These are phyloP conservation scores for Aspergillus puulaauensis DNA, from an alignment of 2,329 filamentous ascomycete species.

Conservation along the genomic window DNA sequence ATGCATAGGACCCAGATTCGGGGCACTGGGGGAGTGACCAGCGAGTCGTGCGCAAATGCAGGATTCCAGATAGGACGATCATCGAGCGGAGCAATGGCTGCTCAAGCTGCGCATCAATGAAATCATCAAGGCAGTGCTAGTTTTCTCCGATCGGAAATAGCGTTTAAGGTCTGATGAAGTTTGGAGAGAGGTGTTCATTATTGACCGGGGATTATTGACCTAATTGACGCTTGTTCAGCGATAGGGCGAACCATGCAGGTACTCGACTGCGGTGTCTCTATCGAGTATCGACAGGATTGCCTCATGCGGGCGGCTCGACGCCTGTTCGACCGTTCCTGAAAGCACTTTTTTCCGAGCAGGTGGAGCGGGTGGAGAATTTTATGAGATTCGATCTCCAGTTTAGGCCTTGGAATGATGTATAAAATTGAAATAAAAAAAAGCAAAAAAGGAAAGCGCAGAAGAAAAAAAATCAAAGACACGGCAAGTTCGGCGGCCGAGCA, in stretches of 20 bases:
- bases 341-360: slow-evolving; percentile 33
- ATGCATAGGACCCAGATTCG: neutral
- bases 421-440: slow-evolving; percentile 8
- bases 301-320: neutral
- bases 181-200: neutral
- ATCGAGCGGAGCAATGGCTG: neutral
- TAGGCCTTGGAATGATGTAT: slow-evolving; percentile 20
- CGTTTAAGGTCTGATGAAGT: neutral
- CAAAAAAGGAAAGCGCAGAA: slow-evolving; percentile 10
- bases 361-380: slow-evolving; percentile 29
- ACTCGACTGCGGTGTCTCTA: neutral
- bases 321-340: slow-evolving; percentile 1
- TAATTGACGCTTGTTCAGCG: neutral
- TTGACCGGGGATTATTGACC: neutral
- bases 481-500: slow-evolving; percentile 9
- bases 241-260: neutral
- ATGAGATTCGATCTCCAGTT: slow-evolving; percentile 35
- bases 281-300: neutral
- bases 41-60: slow-evolving; percentile 7
- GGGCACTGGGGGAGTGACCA: neutral
- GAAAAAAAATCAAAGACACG: slow-evolving; percentile 11
- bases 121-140: neutral
- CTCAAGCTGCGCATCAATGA: neutral
- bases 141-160: slow-evolving; percentile 9
- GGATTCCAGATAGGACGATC: slow-evolving; percentile 9